phyloP scores from a whole-genome alignment of 495 filamentous ascomycete species.

The Aspergillus sclerotiicarbonarius region DNA sequence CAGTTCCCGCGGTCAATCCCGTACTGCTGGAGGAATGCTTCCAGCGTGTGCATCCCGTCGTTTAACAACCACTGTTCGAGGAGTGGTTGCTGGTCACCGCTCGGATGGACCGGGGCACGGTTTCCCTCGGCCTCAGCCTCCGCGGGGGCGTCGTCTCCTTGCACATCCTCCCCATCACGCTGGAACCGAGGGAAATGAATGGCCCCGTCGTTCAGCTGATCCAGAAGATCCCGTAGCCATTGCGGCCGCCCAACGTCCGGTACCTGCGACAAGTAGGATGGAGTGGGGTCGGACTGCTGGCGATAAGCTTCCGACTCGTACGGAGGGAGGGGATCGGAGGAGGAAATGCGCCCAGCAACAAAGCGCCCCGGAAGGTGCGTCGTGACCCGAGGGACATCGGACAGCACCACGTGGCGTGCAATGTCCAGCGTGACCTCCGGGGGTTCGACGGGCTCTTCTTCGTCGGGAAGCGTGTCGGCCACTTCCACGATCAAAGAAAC shows the following conservation, averaged over 20 bases:
- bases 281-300: constrained; percentile 38
- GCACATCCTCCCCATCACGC: constrained; percentile 18
- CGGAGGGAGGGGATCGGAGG: constrained; percentile 47
- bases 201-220: constrained; percentile 35
- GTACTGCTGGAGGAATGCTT: constrained; percentile 39
- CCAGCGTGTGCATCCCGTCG: constrained; percentile 34
- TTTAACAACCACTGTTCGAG: constrained; percentile 40
- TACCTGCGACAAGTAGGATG: constrained; percentile 34
- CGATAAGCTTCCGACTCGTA: constrained; percentile 43
- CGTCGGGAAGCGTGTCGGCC: constrained; percentile 52
- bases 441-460: constrained; percentile 38
- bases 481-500: constrained; percentile 69
- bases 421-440: constrained; percentile 59
- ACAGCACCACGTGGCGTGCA: constrained; percentile 76
- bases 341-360: constrained; percentile 40
- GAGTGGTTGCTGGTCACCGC: constrained; percentile 29
- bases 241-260: constrained; percentile 36
- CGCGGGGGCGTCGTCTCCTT: constrained; percentile 13
- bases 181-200: constrained; percentile 27
- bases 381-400: constrained; percentile 59
- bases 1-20: constrained; percentile 48
- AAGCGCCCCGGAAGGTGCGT: constrained; percentile 43
- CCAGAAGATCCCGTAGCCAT: constrained; percentile 44
- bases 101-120: constrained; percentile 16
- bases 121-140: constrained; percentile 14